Evolutionary conservation across 331 rosid species (phyloP).

Genomic region (Telfairia occidentalis): DNA sequence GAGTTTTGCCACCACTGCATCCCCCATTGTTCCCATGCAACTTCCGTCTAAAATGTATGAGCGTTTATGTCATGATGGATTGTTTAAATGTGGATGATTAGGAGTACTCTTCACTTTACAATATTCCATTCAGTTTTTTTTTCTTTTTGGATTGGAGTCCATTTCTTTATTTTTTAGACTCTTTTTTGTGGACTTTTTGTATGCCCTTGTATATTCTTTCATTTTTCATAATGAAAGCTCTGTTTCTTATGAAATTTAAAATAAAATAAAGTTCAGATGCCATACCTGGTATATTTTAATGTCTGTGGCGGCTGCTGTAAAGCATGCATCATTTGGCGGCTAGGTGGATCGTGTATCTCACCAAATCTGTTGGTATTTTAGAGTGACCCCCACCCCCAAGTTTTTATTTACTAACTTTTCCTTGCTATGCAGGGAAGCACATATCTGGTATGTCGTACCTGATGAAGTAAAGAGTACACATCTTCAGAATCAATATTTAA

Average conservation of each 20-base stretch:
- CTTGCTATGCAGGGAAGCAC: conserved; percentile 54
- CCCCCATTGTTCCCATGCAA: conserved; percentile 35
- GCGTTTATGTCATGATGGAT: not conserved
- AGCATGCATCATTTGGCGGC: not conserved
- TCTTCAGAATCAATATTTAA: conserved; percentile 46
- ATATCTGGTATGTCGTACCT: conserved; percentile 74
- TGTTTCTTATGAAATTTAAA: too few relatives aligned
- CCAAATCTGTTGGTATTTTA: not conserved
- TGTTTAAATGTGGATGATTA: not conserved
- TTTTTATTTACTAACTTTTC: not conserved
- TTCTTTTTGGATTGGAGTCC: too few relatives aligned
- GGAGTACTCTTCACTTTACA: not conserved
- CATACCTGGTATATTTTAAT: not conserved
- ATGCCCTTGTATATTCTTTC: too few relatives aligned
- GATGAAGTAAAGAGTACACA: conserved; percentile 43
- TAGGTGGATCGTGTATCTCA: not conserved
- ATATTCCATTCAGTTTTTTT: not conserved
- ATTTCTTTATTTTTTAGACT: too few relatives aligned
- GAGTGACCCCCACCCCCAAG: not conserved
- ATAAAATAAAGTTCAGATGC: too few relatives aligned
- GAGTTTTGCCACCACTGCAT: conserved; percentile 35
- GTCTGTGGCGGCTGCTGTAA: not conserved
- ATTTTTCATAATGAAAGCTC: too few relatives aligned
- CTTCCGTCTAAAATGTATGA: conserved; percentile 56
- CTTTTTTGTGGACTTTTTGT: too few relatives aligned